Base-by-base conservation (phyloP, 2,329 filamentous ascomycete genomes). In the Neofusicoccum sp. region DNA sequence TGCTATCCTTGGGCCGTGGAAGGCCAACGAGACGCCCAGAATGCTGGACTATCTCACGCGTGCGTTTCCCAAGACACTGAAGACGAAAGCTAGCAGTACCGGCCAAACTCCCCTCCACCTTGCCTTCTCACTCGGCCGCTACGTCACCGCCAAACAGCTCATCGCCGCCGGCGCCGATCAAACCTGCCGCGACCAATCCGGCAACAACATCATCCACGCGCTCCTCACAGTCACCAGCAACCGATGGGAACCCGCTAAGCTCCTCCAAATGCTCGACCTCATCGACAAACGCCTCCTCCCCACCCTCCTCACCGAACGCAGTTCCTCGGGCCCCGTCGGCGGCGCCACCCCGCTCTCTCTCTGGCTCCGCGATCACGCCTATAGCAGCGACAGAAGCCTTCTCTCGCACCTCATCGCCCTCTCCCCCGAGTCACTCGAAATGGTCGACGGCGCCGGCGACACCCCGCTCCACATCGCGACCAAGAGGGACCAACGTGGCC, bases 91-190 rank as follows among this genome's bases (percentile, higher is more conserved):
- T 1, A 60, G 47, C 3, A 45, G 26, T 7, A 30, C 36, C 6
- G 85, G 85, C 0, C 76, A 82, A 54, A 93, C 89, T 0, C 90
- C 91, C 1, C 78, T 96, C 1, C 81, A 86, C 60, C 71, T 90
- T 8, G 89, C 90, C 1, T 88, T 86, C 63, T 74, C 79, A 2
- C 74, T 84, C 3, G 81, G 83, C 9, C 81, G 82, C 20, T 66
- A 80, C 14, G 76, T 84, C 1, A 81, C 83, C 20, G 82, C 83
- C 14, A 83, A 84, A 67, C 77, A 85, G 0, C 80, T 96, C 36
- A 80, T 93, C 54, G 77, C 81, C 1, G 84, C 83, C 28, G 89
- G 89, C 3, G 89, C 89, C 2, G 85, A 95, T 68, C 87, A 90
- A 68, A 84, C 84, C 1, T 76, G 76, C 34, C 86, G 86, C 26